Evolutionary conservation across 2,329 filamentous ascomycete genomes (phyloP).

Genomic region (Tolypocladium ovalisporum): DNA sequence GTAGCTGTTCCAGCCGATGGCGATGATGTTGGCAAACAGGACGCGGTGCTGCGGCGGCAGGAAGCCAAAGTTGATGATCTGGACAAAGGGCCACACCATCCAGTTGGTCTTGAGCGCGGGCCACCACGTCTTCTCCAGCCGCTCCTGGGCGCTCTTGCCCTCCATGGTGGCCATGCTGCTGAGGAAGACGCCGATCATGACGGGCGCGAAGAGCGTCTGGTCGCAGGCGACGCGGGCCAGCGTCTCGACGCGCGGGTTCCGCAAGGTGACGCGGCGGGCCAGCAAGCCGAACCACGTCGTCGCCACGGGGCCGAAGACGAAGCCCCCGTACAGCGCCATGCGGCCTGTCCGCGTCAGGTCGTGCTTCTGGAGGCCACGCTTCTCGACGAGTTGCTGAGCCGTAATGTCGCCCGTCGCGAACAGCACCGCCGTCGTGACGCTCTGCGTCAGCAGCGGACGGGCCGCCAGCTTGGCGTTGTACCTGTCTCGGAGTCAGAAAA

Average conservation of each 20-base stretch:
- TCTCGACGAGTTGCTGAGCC: constrained; percentile 85
- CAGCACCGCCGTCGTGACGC: constrained; percentile 78
- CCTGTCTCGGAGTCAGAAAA: constrained; percentile 35
- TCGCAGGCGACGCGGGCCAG: constrained; percentile 69
- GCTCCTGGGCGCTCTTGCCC: constrained; percentile 49
- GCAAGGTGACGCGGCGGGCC: constrained; percentile 54
- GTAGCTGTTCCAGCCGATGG: constrained; percentile 55
- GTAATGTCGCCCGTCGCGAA: constrained; percentile 88
- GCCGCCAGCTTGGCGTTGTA: constrained; percentile 76
- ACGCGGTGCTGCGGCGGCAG: constrained; percentile 76
- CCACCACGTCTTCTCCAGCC: constrained; percentile 60
- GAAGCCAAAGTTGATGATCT: constrained; percentile 78
- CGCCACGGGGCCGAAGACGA: constrained; percentile 78
- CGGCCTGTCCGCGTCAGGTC: constrained; percentile 60
- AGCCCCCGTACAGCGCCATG: constrained; percentile 72
- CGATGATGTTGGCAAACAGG: constrained; percentile 76
- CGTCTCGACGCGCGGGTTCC: constrained; percentile 57
- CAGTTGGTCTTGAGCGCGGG: constrained; percentile 72
- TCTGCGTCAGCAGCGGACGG: constrained; percentile 81
- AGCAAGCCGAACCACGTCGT: constrained; percentile 81
- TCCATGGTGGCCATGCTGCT: constrained; percentile 77
- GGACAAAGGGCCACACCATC: constrained; percentile 78
- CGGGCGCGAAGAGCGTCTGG: constrained; percentile 75
- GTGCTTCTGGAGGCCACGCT: constrained; percentile 65
- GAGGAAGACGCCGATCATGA: constrained; percentile 73